phyloP scores from a whole-genome alignment of 75 land plant genomes.

The Gnetum montanum region DNA sequence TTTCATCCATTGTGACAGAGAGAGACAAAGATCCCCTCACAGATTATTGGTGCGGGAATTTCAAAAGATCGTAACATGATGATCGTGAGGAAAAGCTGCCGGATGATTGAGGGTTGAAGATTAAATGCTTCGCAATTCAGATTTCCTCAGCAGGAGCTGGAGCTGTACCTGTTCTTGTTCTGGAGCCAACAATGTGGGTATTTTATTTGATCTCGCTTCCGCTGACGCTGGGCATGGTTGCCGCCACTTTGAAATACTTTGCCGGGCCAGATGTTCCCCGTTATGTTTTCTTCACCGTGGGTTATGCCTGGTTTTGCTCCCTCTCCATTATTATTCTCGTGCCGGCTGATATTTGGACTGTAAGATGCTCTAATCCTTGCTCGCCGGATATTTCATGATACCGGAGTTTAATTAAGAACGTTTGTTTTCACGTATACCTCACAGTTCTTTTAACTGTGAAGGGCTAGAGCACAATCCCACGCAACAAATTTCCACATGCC shows the following conservation, averaged over 20 bases:
- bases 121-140: too few relatives aligned
- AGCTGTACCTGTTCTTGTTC: too few relatives aligned
- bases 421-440: neutral
- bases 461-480: too few relatives aligned
- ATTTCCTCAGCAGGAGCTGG: too few relatives aligned
- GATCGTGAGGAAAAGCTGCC: too few relatives aligned
- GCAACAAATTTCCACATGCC: too few relatives aligned
- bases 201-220: conserved; percentile 89
- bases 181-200: conserved; percentile 59
- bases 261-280: conserved; percentile 86
- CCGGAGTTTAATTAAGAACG: neutral
- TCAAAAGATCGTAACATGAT: too few relatives aligned
- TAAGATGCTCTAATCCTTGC: conserved; percentile 13
- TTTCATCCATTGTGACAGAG: too few relatives aligned
- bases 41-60: too few relatives aligned
- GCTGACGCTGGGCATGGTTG: conserved; percentile 82
- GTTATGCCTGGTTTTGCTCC: conserved; percentile 96
- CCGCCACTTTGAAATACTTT: conserved; percentile 69
- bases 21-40: too few relatives aligned
- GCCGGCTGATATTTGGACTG: conserved; percentile 98
- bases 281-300: conserved; percentile 78
- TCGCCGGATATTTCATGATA: neutral
- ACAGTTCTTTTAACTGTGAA: neutral
- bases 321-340: conserved; percentile 92
- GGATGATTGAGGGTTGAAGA: too few relatives aligned